Evolutionary conservation across 106 monocot genomes (phyloP).

Genomic region (Allium cepa): DNA sequence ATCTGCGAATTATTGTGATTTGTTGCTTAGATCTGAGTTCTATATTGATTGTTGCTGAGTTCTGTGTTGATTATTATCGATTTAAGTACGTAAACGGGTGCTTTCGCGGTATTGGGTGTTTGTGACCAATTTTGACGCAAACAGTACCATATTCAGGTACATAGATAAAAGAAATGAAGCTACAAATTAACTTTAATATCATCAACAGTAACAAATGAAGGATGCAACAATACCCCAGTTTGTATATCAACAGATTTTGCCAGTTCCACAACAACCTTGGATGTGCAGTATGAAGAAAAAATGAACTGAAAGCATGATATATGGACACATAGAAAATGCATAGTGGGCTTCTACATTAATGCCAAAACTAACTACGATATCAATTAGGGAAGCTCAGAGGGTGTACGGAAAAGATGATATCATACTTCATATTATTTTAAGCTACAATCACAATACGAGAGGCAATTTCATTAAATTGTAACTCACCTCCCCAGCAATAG

Average conservation of each 20-base stretch:
- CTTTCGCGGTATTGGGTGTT: no score
- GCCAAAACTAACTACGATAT: not conserved
- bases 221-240: conserved; percentile 63
- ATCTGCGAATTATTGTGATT: no score
- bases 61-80: no score
- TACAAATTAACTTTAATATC: conserved; percentile 58
- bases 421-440: not conserved
- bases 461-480: not conserved
- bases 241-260: conserved; percentile 48
- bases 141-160: not conserved
- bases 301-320: not conserved
- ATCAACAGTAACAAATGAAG: conserved; percentile 58
- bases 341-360: not conserved
- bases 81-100: no score
- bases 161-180: not conserved
- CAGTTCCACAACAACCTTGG: conserved; percentile 29
- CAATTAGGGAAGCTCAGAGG: not conserved
- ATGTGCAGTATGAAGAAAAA: conserved; percentile 12
- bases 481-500: conserved; percentile 32
- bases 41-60: no score
- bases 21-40: no score
- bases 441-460: not conserved
- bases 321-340: not conserved
- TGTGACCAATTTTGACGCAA: no score
- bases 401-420: not conserved